Base-by-base conservation (phyloP, 2,329 filamentous ascomycete species). In the Aspergillus sp. region DNA sequence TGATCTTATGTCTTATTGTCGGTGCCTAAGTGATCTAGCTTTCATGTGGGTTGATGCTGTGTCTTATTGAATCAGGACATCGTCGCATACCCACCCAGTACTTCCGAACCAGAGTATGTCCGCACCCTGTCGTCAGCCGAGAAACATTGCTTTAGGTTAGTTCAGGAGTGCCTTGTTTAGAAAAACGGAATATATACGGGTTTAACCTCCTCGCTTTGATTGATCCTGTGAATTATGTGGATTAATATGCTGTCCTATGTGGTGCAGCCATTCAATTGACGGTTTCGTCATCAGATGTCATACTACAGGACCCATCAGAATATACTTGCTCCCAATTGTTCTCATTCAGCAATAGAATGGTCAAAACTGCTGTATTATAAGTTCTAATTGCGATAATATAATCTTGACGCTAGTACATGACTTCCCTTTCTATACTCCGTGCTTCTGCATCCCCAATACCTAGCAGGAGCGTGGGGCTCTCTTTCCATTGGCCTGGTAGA, bases 281-380 rank as follows among this genome's bases (percentile, higher is more conserved):
- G 6, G 43, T 41, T 54, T 54, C 52, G 52, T 54, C 52, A 54
- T 48, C 44, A 11, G 31, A 7, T 53, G 51, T 53, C 51, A 53
- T 53, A 35, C 35, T 35, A 19, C 41, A 53, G 31, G 25, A 37
- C 4, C 46, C 25, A 31, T 15, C 35, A 37, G 35, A n/a, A 37
- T 6, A 37, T 15, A 14, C 35, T 14, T n/a, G 35, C 27, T 31
- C 8, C 6, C 35, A 6, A 37, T 6, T 37, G 12, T 14, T 37
- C 35, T 37, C 14, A 15, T 15, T 37, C 14, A n/a, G 12, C 14
- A 7, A 37, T 37, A 2, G 15, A 37, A 15, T 37, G 14, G 35
- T 6, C 35, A 31, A 31, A 11, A 11, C 27, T 31, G 9, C 27
- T 11, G 9, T 31, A 31, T 31, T 11, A 9, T 31, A 31, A 31